Percentiles rank a stretch among this genome's conserved stretches.
These are phyloP conservation scores for Purpureocillium lavendulum DNA, from an alignment of 2,329 filamentous ascomycete genomes.

Conservation along the genomic window DNA sequence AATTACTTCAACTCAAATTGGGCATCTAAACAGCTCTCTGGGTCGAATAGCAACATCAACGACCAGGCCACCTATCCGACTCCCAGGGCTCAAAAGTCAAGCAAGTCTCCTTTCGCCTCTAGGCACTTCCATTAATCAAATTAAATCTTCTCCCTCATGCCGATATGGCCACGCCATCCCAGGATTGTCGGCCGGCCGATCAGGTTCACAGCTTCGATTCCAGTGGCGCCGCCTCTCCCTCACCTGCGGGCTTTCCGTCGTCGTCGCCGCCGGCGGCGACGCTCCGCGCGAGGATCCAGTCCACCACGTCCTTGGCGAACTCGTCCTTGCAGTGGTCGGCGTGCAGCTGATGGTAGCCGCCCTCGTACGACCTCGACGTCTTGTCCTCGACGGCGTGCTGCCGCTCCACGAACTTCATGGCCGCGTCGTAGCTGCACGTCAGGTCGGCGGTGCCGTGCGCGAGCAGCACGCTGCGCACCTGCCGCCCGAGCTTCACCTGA, in stretches of 20 bases:
- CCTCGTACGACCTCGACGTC: slow-evolving; percentile 65
- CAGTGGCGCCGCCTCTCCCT: slow-evolving; percentile 8
- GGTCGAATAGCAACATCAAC: no score
- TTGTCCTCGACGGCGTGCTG: slow-evolving; percentile 55
- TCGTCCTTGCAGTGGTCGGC: slow-evolving; percentile 46
- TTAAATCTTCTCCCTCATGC: no score
- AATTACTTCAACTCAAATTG: no score
- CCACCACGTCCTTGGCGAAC: slow-evolving; percentile 50
- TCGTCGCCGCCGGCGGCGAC: slow-evolving; percentile 5
- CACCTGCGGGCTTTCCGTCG: background rate
- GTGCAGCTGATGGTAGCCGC: slow-evolving; percentile 70
- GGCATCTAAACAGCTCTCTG: no score
- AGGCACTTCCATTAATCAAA: no score
- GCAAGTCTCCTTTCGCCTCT: no score
- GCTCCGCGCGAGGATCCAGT: slow-evolving; percentile 53
- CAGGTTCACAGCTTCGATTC: slow-evolving; percentile 28
- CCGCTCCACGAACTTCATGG: slow-evolving; percentile 53
- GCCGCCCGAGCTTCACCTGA: slow-evolving; percentile 38
- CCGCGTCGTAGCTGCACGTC: slow-evolving; percentile 57
- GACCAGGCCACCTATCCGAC: no score
- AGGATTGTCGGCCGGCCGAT: no score
- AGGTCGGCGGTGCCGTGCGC: slow-evolving; percentile 70
- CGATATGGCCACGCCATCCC: no score
- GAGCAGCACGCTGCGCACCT: slow-evolving; percentile 60
- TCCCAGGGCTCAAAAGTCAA: no score